phyloP scores from a whole-genome alignment of 2,329 filamentous ascomycete species.

The Fusarium avenaceum region DNA sequence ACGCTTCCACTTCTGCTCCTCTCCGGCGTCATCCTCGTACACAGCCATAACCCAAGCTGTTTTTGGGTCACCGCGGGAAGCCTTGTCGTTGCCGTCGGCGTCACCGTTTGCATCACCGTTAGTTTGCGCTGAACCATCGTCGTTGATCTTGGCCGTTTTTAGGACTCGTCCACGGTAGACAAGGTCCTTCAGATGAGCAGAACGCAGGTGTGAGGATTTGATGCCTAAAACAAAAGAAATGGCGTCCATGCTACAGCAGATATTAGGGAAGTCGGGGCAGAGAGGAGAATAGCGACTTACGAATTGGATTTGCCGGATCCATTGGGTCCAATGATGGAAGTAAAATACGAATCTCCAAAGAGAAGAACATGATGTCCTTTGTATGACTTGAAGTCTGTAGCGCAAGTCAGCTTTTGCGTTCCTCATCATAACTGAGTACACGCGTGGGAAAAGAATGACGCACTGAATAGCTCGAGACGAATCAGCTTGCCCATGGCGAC shows the following conservation, averaged over 20 bases:
- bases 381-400: slow-evolving; percentile 97
- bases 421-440: slow-evolving; percentile 5
- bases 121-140: slow-evolving; percentile 80
- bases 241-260: slow-evolving; percentile 84
- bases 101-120: slow-evolving; percentile 74
- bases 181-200: slow-evolving; percentile 91
- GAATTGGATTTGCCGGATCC: slow-evolving; percentile 99
- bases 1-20: slow-evolving; percentile 96
- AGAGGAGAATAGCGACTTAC: slow-evolving; percentile 64
- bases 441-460: slow-evolving; percentile 51
- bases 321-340: slow-evolving; percentile 99
- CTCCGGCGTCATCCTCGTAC: slow-evolving; percentile 95
- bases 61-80: slow-evolving; percentile 85
- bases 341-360: slow-evolving; percentile 98
- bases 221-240: slow-evolving; percentile 99
- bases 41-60: slow-evolving; percentile 99
- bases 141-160: slow-evolving; percentile 91
- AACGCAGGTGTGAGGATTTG: slow-evolving; percentile 97
- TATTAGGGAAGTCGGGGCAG: slow-evolving; percentile 13
- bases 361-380: slow-evolving; percentile 95
- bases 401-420: slow-evolving; percentile 32
- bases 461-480: slow-evolving; percentile 93
- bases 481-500: slow-evolving; percentile 93
- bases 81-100: slow-evolving; percentile 71
- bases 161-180: slow-evolving; percentile 96